Evolutionary conservation across 2,329 filamentous ascomycete species (phyloP).

Genomic region (Alternaria solani): DNA sequence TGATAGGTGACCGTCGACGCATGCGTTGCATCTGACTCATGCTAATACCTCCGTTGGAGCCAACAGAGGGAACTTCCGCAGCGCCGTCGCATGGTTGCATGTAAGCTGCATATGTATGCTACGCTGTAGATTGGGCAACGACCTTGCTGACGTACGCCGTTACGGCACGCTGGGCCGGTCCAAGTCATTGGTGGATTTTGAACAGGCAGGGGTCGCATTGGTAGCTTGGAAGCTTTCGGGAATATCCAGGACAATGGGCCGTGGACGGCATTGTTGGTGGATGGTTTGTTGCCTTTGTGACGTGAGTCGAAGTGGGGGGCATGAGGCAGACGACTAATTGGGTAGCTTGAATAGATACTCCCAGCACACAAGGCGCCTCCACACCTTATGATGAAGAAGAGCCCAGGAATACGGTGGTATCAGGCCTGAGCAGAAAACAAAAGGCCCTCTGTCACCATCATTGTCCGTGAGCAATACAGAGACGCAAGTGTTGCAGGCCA

Average conservation of each 20-base stretch:
- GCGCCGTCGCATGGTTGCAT: conserved; percentile 2
- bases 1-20: not conserved
- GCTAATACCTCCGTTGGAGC: conserved; percentile 2
- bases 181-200: not conserved
- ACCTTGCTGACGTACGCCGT: conserved; percentile 19
- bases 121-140: conserved; percentile 8
- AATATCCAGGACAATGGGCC: conserved; percentile 1
- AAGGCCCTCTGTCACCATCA: not conserved
- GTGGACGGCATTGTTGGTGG: not conserved
- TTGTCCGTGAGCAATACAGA: not conserved
- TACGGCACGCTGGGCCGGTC: not conserved
- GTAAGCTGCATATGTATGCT: conserved; percentile 14
- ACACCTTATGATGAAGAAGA: too few species aligned
- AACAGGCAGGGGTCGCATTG: not conserved
- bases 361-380: not conserved
- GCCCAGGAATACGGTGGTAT: not conserved
- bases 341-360: not conserved
- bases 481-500: not conserved
- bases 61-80: conserved; percentile 4
- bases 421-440: not conserved
- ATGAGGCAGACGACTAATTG: not conserved
- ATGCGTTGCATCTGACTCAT: conserved; percentile 9
- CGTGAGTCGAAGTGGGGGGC: not conserved
- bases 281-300: not conserved
- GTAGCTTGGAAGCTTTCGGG: not conserved